These are phyloP conservation scores for Tricholoma matsutake DNA, from an alignment of 768 basidiomycete species.

Conservation along the genomic window DNA sequence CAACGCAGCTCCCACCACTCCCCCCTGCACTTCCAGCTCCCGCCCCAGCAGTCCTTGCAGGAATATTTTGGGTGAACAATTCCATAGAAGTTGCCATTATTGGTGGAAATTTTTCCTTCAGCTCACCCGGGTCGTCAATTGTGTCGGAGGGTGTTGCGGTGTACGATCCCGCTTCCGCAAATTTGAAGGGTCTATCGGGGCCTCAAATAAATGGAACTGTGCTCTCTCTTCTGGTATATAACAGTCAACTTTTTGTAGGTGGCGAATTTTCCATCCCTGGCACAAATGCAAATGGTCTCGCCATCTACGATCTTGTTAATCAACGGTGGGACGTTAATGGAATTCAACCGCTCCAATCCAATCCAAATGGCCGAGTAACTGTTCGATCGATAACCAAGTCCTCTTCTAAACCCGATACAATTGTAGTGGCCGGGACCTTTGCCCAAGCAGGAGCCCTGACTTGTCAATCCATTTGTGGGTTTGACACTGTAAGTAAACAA, in stretches of 20 bases:
- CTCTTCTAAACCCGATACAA: constrained; percentile 49
- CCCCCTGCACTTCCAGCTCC: constrained; percentile 52
- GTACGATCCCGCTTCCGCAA: constrained; percentile 56
- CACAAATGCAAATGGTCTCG: constrained; percentile 63
- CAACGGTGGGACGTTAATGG: constrained; percentile 60
- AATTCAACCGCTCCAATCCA: constrained; percentile 58
- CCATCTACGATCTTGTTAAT: constrained; percentile 70
- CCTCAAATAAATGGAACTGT: constrained; percentile 73
- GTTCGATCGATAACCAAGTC: constrained; percentile 73
- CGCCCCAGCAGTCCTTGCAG: constrained; percentile 82
- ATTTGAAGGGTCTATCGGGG: constrained; percentile 55
- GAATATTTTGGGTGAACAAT: constrained; percentile 86
- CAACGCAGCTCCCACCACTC: constrained; percentile 43
- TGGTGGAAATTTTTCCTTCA: constrained; percentile 86
- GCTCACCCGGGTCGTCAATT: constrained; percentile 34
- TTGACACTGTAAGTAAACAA: constrained; percentile 62
- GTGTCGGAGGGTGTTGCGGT: constrained; percentile 59
- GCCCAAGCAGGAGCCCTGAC: constrained; percentile 67
- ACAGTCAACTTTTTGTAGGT: constrained; percentile 73
- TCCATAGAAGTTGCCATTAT: constrained; percentile 67
- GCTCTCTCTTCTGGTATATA: constrained; percentile 67
- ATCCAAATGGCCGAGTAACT: constrained; percentile 50
- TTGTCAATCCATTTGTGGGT: constrained; percentile 78
- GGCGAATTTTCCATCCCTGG: constrained; percentile 73
- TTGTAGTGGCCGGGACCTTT: constrained; percentile 91